Evolutionary conservation across 2,329 filamentous ascomycete genomes (phyloP), one percentile per base, ranked within the genome.

Genomic region (Verticillium albo-atrum): DNA sequence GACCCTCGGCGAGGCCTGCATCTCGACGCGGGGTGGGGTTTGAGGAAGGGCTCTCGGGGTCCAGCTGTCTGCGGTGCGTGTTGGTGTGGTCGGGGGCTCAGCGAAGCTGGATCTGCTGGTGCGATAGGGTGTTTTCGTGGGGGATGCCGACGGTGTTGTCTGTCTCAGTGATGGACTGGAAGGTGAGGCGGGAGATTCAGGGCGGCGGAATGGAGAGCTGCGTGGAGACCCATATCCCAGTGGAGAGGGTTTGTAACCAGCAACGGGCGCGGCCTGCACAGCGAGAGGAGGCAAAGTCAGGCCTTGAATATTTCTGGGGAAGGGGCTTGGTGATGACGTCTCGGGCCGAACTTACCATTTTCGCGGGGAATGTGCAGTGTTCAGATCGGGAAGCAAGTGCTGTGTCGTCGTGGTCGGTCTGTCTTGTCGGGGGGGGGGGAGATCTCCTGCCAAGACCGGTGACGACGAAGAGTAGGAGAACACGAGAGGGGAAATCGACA

Each of bases 181-280:
- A 3, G 89, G 87, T 10, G 89, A 90, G 26, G 83, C 81, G 23
- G 86, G 83, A 23, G 85, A 86, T 65, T 85, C 84, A 57, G 84
- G 79, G 65, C 85, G 76, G 60, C 85, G 82, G 70, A 89, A 89
- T 14, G 86, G 86, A 56, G 86, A 89, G 68, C 77, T 82, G 71
- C 90, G 85, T 66, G 85, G 83, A 54, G 89, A 88, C 64, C 87
- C 87, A 74, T 89, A 90, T 61, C 88, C 88, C 62, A 91, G 76
- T 58, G 87, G 87, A 26, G 88, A 90, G 15, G 88, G 87, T 72
- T 90, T 90, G 74, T 89, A 91, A 60, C 83, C 77, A 55, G 79
- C 71, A 23, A 50, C 42, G 60, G 77, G 80, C 72, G 79, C 82
- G 71, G 79, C 81, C 85, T 83, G 57, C 61, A 28, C 42, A 53